Base-by-base conservation (phyloP, 2,329 filamentous ascomycete species). In the Fusarium sp. region DNA sequence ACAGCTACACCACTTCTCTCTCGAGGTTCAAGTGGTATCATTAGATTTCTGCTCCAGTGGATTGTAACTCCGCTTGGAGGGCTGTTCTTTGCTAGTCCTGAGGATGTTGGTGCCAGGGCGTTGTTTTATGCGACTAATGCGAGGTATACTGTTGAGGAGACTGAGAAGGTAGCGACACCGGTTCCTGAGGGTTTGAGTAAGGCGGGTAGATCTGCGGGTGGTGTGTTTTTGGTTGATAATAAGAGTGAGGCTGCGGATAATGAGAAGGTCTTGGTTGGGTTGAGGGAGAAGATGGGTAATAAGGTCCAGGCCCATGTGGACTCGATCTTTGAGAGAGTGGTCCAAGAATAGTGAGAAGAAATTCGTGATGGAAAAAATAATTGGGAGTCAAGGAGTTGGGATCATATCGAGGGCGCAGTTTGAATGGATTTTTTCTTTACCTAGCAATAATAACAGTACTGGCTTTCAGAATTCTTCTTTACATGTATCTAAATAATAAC, bases 51-150 rank as follows among this genome's bases (percentile, higher is more conserved):
- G 0, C 47, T 78, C 0, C 72, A 64, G 5, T 73, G 72, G 61
- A 51, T 78, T 42, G 53, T 78, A 3, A 66, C 64, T 0, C 76
- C 76, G 0, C 1, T 78, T 1, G 22, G 73, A 3, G 72, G 72
- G 1, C 4, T 72, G 1, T 50, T 78, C 1, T 54, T 75, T 8
- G 35, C 75, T 12, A 68, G 67, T 15, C 50, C 68, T 7, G 65
- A 76, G 1, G 76, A 79, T 51, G 75, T 74, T 2, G 77, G 77
- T 1, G 71, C 73, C 7, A 36, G 75, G 22, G 63, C 67, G 3
- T 47, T 79, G 2, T 78, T 78, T 30, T 72, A 76, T 26, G 67
- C 70, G 7, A 79, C 77, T 2, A 79, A 76, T 28, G 75, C 75
- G 1, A 47, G 66, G 7, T 79, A 73, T 15, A 71, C 70, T 1